Conservation (phyloP, 2,329 filamentous ascomycete species). For the Paecilomyces fulvus region DNA sequence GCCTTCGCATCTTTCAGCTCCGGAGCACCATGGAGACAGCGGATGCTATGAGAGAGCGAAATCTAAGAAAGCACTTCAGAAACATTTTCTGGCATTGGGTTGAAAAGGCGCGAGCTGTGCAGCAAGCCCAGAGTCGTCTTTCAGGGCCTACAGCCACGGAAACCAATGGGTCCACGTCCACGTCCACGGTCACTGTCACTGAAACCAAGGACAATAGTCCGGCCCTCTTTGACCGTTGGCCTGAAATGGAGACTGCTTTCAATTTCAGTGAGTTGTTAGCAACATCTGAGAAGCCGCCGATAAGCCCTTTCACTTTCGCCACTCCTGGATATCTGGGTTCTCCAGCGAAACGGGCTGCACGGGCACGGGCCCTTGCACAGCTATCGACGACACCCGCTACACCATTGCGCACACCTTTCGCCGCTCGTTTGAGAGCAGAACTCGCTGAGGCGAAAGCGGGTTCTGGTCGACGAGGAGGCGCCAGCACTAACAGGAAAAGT, state of each 20-base stretch:
- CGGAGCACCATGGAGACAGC: constrained; percentile 44
- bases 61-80: constrained; percentile 46
- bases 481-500: constrained; percentile 6
- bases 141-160: constrained; percentile 13
- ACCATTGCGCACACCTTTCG: constrained; percentile 36
- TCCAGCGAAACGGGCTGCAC: constrained; percentile 38
- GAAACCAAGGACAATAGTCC: constrained; percentile 14
- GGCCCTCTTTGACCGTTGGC: constrained; percentile 28
- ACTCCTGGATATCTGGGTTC: constrained; percentile 37
- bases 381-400: constrained; percentile 39
- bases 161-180: background rate
- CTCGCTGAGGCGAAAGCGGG: constrained; percentile 4
- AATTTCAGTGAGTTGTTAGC: constrained; percentile 28
- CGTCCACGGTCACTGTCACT: background rate
- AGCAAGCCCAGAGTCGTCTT: constrained; percentile 20
- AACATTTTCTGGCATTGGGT: constrained; percentile 50
- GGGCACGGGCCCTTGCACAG: constrained; percentile 33
- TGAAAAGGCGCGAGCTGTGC: constrained; percentile 31
- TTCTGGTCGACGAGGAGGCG: constrained; percentile 14
- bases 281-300: constrained; percentile 21
- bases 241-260: constrained; percentile 27
- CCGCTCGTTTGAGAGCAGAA: constrained; percentile 26
- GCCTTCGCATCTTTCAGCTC: constrained; percentile 49
- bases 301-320: constrained; percentile 24
- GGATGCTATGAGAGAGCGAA: constrained; percentile 44